Percentiles rank a stretch among this genome's conserved stretches.
phyloP scores from a whole-genome alignment of 2,329 filamentous ascomycete species.

The Hymenoscyphus fraxineus region DNA sequence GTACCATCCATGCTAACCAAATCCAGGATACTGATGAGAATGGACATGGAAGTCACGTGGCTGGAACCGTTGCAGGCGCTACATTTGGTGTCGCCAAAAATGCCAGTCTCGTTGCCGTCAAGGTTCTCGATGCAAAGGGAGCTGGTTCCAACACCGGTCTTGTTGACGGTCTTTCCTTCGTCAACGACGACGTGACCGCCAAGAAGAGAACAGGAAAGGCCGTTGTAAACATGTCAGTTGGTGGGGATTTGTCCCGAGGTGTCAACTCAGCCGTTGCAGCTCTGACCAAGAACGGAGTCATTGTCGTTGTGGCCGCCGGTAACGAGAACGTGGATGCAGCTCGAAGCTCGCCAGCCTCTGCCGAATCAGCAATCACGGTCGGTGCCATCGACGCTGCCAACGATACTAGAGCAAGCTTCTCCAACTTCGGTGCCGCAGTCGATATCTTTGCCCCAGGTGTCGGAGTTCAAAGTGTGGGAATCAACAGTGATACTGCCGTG shows the following conservation, averaged over 20 bases:
- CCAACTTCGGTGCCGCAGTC: conserved; percentile 48
- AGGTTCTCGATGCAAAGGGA: conserved; percentile 36
- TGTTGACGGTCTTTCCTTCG: conserved; percentile 50
- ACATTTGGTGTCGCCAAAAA: conserved; percentile 41
- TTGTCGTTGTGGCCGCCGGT: conserved; percentile 52
- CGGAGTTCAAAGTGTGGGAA: conserved; percentile 46
- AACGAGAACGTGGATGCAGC: conserved; percentile 43
- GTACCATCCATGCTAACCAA: not conserved
- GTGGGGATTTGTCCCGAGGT: conserved; percentile 5
- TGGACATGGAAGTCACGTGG: conserved; percentile 42
- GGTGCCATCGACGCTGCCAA: conserved; percentile 42
- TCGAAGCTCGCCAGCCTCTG: conserved; percentile 46
- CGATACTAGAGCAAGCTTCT: conserved; percentile 43
- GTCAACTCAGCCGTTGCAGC: conserved; percentile 32
- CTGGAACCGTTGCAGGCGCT: conserved; percentile 38
- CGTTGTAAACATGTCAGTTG: conserved; percentile 42
- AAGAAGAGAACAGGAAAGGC: conserved; percentile 25
- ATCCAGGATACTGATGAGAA: conserved; percentile 36
- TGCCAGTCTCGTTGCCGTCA: conserved; percentile 37
- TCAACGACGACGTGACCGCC: conserved; percentile 24
- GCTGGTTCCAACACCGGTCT: conserved; percentile 48
- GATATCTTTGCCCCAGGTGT: conserved; percentile 51
- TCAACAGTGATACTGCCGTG: conserved; percentile 39
- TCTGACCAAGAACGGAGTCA: conserved; percentile 40
- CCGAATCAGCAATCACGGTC: conserved; percentile 48